Base-by-base conservation (phyloP, 495 filamentous ascomycete species). In the Ascobolus immersus region DNA sequence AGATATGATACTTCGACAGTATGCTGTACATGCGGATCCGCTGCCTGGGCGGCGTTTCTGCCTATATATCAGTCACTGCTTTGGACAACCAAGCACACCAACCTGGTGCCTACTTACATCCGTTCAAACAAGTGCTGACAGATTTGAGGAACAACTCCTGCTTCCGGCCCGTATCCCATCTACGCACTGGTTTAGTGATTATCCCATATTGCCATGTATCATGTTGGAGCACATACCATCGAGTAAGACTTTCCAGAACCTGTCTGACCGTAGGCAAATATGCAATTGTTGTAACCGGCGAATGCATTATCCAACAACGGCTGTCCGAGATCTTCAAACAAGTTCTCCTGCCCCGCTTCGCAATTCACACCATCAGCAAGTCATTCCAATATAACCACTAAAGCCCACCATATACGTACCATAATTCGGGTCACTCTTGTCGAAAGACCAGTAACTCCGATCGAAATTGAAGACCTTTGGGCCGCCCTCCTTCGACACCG, bases 261-360 rank as follows among this genome's bases (percentile, higher is more conserved):
- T 7, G 89, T 99, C 56, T 99, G 89, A 25, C 89, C 89, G 50
- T 99, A 99, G 3, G 89, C 89, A 56, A 99, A 99, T 48, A 99
- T 99, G 62, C 89, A 99, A 54, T 94, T 94, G 59, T 99, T 99
- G 58, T 93, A 99, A 18, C 89, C 89, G 45, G 81, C 72, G 45
- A 99, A 94, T 19, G 89, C 89, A 67, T 94, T 94, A 58, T 99
- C 84, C 44, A 99, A 66, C 34, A 99, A 62, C 33, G 86, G 86
- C 44, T 65, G 65, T 35, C 86, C 86, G 38, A 99, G 56, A 50
- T 99, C 86, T 19, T 67, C 59, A 48, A 89, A 86, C 5, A 99
- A 60, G 45, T 81, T 66, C 21, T 82, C 71, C 53, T 99, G 86
- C 18, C 81, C 79, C 31, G 86, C 47, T 50, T 34, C 24, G 39